These are phyloP conservation scores for Verticillium klebahnii DNA, from an alignment of 2,329 filamentous ascomycete genomes.

Conservation along the genomic window DNA sequence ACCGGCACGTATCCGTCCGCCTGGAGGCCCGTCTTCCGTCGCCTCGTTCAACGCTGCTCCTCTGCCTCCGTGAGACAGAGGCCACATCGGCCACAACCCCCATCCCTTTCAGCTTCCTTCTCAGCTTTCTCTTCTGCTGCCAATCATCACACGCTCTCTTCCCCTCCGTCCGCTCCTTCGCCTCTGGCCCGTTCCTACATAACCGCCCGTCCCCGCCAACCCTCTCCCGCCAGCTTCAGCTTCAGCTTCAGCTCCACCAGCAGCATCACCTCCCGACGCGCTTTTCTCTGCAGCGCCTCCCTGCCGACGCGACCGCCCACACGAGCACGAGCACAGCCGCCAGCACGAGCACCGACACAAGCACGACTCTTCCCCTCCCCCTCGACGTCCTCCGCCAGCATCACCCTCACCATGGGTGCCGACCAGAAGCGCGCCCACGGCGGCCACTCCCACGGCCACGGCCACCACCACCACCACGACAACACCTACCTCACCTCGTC, in stretches of 20 bases:
- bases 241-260: neutral
- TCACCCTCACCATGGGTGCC: conserved; percentile 20
- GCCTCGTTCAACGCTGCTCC: conserved; percentile 1
- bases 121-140: neutral
- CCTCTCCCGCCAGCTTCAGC: neutral
- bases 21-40: conserved; percentile 6
- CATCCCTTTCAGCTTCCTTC: neutral
- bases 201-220: neutral
- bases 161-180: neutral
- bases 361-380: neutral
- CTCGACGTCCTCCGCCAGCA: conserved; percentile 1
- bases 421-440: conserved; percentile 39
- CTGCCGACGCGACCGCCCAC: neutral
- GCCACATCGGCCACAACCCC: conserved; percentile 1
- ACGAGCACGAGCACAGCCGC: conserved; percentile 1
- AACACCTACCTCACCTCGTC: conserved; percentile 75
- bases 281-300: neutral
- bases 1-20: conserved; percentile 3
- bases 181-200: neutral
- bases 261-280: neutral
- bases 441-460: conserved; percentile 45
- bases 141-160: neutral
- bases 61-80: neutral
- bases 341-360: neutral
- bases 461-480: conserved; percentile 77